Conservation (phyloP, 768 basidiomycete genomes). For the Boletus insuetus region DNA sequence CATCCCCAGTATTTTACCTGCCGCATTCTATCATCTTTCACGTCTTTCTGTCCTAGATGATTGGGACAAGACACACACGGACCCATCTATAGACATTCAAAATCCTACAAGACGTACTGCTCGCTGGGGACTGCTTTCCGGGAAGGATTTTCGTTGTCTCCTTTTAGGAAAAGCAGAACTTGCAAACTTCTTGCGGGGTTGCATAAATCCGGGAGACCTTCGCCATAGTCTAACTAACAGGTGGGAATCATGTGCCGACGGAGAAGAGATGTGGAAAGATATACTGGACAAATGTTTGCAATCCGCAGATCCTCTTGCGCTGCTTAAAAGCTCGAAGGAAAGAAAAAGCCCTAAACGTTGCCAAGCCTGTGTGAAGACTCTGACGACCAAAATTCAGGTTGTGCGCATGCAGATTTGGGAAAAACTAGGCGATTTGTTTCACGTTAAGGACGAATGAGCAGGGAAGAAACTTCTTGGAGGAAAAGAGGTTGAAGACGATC, state of each 20-base stretch:
- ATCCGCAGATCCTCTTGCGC: constrained; percentile 6
- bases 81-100: not conserved
- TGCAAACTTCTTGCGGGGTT: not conserved
- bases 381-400: not conserved
- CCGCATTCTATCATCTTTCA: constrained; percentile 49
- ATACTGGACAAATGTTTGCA: not conserved
- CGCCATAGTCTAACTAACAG: not conserved
- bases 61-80: constrained; percentile 11
- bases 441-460: constrained; percentile 1
- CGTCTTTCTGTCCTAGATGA: constrained; percentile 17
- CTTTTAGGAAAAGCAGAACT: constrained; percentile 11
- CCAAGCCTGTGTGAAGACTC: not conserved
- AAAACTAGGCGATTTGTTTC: constrained; percentile 1
- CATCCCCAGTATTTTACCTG: constrained; percentile 42
- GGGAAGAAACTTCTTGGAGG: not conserved
- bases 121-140: constrained; percentile 23
- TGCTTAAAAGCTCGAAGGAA: not conserved
- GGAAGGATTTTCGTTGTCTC: constrained; percentile 17
- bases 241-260: not conserved
- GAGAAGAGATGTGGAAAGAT: not conserved
- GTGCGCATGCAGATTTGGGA: constrained; percentile 3
- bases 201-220: not conserved
- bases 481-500: not conserved
- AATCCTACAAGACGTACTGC: constrained; percentile 16
- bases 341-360: not conserved